Percentiles rank a stretch among this genome's conserved stretches.
phyloP scores from a whole-genome alignment of 2,329 filamentous ascomycete genomes.

The Fusarium siculi region DNA sequence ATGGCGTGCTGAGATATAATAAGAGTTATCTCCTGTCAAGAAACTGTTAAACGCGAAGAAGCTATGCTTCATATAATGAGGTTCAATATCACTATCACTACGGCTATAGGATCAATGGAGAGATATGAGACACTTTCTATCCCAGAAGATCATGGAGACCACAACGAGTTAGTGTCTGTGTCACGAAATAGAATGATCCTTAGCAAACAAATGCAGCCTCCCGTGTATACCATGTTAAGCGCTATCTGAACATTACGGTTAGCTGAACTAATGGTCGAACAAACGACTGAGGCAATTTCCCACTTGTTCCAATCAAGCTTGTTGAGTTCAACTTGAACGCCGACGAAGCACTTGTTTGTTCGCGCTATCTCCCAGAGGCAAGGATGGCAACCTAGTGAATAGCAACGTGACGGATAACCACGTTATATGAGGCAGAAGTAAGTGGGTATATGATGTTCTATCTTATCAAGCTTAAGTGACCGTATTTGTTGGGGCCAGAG shows the following conservation, averaged over 20 bases:
- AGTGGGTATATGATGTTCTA: rapidly evolving
- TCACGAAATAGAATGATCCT: background rate
- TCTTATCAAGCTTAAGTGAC: background rate
- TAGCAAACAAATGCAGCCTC: background rate
- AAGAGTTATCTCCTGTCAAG: rapidly evolving
- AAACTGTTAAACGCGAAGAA: background rate
- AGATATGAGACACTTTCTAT: rapidly evolving
- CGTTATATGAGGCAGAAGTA: rapidly evolving
- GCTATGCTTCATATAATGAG: too few relatives aligned
- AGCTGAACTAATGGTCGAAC: rapidly evolving
- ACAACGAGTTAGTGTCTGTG: background rate
- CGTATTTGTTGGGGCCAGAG: background rate
- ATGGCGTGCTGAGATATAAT: rapidly evolving
- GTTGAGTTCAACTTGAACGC: background rate
- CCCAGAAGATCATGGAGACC: background rate
- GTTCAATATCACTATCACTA: too few relatives aligned
- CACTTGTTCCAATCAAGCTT: background rate
- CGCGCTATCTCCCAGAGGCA: too few relatives aligned
- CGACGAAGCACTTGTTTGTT: background rate
- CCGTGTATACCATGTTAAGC: background rate
- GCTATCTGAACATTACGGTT: rapidly evolving
- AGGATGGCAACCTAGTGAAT: too few relatives aligned
- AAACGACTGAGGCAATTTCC: rapidly evolving
- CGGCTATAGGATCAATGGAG: too few relatives aligned
- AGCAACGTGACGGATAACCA: too few relatives aligned